Evolutionary conservation across 306 rosid species (phyloP).

Genomic region (Quercus engelmannii): DNA sequence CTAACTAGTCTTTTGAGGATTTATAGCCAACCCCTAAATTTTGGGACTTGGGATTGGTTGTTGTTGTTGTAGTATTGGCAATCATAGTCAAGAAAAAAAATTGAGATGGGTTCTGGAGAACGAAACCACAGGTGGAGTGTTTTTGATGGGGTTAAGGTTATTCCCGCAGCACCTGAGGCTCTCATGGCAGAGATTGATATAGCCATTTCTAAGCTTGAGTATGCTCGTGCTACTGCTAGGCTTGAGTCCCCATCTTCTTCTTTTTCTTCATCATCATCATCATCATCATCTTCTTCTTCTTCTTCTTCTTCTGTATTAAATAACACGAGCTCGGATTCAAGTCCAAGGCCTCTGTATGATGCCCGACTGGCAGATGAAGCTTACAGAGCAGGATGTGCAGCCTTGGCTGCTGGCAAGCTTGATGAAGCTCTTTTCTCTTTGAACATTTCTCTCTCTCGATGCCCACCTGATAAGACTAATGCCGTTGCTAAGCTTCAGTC

Average conservation of each 20-base stretch:
- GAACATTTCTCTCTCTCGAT: slow-evolving; percentile 60
- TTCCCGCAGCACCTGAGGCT: slow-evolving; percentile 72
- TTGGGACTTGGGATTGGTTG: no score
- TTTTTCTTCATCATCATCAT: not conserved
- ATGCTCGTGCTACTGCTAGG: slow-evolving; percentile 51
- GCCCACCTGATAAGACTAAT: slow-evolving; percentile 64
- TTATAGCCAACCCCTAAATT: no score
- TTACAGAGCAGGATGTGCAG: slow-evolving; percentile 78
- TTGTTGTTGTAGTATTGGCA: no score
- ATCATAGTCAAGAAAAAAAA: not conserved
- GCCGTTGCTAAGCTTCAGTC: slow-evolving; percentile 71
- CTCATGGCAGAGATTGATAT: slow-evolving; percentile 73
- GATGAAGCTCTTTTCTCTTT: slow-evolving; percentile 66
- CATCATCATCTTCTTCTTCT: slow-evolving; percentile 4
- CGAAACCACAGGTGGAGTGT: slow-evolving; percentile 53
- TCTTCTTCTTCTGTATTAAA: slow-evolving; percentile 6
- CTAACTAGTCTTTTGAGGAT: no score
- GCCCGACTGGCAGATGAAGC: slow-evolving; percentile 73
- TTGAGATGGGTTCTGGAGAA: slow-evolving; percentile 36
- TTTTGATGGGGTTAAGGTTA: slow-evolving; percentile 60
- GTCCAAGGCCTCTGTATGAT: slow-evolving; percentile 33
- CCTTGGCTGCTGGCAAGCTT: slow-evolving; percentile 69
- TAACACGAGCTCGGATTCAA: slow-evolving; percentile 14
- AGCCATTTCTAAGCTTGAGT: slow-evolving; percentile 74
- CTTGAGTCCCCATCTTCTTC: slow-evolving; percentile 36